Evolutionary conservation across 1,139 yeast genomes (phyloP), one percentile per base, ranked within the genome.

Genomic region (Suhomyces guaymorum): DNA sequence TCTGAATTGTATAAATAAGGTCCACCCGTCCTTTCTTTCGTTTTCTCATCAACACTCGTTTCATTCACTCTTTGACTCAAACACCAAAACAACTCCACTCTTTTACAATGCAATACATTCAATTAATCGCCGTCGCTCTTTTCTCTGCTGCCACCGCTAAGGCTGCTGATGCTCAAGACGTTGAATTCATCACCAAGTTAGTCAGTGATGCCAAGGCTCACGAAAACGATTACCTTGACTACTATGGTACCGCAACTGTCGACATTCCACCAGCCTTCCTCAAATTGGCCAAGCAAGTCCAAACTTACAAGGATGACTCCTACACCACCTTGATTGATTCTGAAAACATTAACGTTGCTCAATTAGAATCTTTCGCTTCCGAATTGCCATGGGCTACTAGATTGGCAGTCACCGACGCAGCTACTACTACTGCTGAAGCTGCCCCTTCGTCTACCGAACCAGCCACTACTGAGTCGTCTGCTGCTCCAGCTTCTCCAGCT

Each of bases 361-460:
- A 52, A 10, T 57, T 69, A 41, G 58, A 51, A 44, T 40, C 48
- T 12, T 66, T 57, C 44, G 74, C 70, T 25, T 57, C 68, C 17
- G 54, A 52, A 19, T 58, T 69, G 38, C 73, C 73, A 26, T 69
- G 75, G 75, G 66, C 63, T 49, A 61, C 62, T 46, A 38, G 39
- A 29, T 37, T 62, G 15, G 47, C 64, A 37, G 52, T 64, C 36
- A n/a, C n/a, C n/a, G n/a, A n/a, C n/a, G 47, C 45, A 15, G 52
- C 49, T 9, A 56, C 41, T 20, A 26, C 35, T 17, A 17, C 24
- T 15, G 26, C 35, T 16, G 24, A 36, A 12, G 32, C 30, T 4
- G 24, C 37, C 15, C 28, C 44, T 16, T 23, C 37, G 4, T 4
- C 30, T 15, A 21, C 35, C 33, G 4, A 23, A 16, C n/a, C n/a